Evolutionary conservation across 345 rosid genomes (phyloP), one percentile per base, ranked within the genome.

Genomic region (Sapria himalayana): DNA sequence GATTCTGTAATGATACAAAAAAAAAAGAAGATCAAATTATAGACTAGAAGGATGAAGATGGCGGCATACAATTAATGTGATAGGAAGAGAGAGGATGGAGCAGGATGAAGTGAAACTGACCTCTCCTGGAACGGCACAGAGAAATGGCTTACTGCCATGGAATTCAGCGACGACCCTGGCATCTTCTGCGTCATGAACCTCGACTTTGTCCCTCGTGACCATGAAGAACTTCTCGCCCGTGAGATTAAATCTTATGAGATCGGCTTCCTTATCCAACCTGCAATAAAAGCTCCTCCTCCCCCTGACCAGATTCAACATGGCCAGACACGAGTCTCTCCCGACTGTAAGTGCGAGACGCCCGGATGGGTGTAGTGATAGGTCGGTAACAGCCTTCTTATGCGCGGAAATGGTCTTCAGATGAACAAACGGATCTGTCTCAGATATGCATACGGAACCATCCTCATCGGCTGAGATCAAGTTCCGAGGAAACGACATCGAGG

Each of bases 271-370:
- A 13, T 75, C 85, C 15, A 82, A 18, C 51, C 74, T 61, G 37
- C 92, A 75, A 46, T 64, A 73, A 46, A 72, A 89, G 22, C 85
- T 78, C 67, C 91, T 64, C 62, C 71, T 72, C 29, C 98, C 98
- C 48, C 94, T 66, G 41, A 89, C 73, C 51, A 89, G 59, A 65
- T 89, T 89, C 57, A 78, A 51, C 91, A 89, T 74, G 22, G 74
- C 85, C 59, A 89, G 51, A 51, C 78, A 79, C 63, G 70, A 80
- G 43, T 82, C 94, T 37, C 85, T 65, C 9, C 81, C 82, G 16
- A 89, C 91, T 2, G 73, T 65, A 49, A 89, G 50, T 25, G 86
- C 95, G 23, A 89, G 62, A 61, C 71, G 76, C 50, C 98, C 98
- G 2, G 91, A 72, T 0, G 75, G 81, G 42, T 82, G 93, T 14